These are phyloP conservation scores for Nigrospora osmanthi DNA, from an alignment of 2,329 filamentous ascomycete genomes.

Conservation along the genomic window DNA sequence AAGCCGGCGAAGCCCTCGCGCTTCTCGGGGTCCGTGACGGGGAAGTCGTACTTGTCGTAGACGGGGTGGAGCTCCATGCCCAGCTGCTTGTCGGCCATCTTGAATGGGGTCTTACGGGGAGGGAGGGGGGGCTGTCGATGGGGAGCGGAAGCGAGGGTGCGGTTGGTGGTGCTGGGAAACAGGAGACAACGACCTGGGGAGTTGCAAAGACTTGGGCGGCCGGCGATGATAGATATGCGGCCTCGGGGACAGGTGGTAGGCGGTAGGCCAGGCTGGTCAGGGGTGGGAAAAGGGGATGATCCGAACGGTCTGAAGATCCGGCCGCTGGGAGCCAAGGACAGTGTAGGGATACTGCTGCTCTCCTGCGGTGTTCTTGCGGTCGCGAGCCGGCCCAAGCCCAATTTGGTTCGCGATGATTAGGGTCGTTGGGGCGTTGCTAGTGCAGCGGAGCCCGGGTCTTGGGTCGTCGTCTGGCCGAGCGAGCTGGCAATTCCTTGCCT, in stretches of 20 bases:
- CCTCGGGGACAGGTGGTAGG: no score
- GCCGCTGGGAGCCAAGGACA: neutral
- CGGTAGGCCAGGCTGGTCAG: no score
- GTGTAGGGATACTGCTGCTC: neutral
- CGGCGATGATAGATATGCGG: no score
- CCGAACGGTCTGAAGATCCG: no score
- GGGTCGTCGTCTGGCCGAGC: no score
- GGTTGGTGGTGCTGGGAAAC: neutral
- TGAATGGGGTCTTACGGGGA: neutral
- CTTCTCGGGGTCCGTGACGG: conserved; percentile 63
- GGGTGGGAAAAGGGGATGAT: no score
- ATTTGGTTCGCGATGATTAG: conserved; percentile 2
- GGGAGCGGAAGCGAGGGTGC: neutral
- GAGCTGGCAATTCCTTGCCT: no score
- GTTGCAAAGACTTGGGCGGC: no score
- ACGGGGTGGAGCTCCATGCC: conserved; percentile 67
- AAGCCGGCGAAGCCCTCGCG: conserved; percentile 80
- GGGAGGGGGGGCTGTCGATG: neutral
- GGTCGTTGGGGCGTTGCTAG: neutral
- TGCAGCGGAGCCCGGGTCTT: no score
- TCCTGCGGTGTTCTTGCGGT: neutral
- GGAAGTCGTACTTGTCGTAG: conserved; percentile 95
- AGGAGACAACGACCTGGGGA: neutral
- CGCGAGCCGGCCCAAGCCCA: neutral
- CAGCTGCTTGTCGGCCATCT: conserved; percentile 16